A percentile compares a stretch with the other conserved stretches of the same genome.
Conservation (phyloP, 2,329 filamentous ascomycete genomes). For the Clonostachys chloroleuca region DNA sequence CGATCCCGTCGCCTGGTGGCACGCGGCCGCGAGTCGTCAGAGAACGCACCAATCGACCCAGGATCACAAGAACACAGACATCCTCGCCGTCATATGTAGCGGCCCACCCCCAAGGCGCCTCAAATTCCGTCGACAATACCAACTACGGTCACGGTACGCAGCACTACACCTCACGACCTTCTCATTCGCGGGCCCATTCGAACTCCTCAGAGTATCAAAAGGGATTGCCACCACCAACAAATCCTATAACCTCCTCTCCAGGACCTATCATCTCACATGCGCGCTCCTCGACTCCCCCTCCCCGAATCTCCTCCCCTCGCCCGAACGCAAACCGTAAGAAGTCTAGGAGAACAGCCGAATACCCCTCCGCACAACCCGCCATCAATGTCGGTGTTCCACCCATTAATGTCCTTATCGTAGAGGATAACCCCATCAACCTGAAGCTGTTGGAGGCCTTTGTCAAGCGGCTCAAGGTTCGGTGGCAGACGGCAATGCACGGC, state of each 20-base stretch:
- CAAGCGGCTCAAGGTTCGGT: constrained; percentile 90
- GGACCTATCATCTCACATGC: constrained; percentile 5
- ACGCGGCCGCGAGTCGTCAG: constrained; percentile 50
- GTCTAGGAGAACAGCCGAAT: constrained; percentile 46
- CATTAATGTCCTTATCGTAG: constrained; percentile 95
- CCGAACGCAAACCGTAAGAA: constrained; percentile 22
- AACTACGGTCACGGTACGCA: constrained; percentile 24
- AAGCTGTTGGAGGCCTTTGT: constrained; percentile 92
- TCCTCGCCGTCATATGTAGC: constrained; percentile 71
- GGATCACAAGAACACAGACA: constrained; percentile 68
- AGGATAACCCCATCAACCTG: constrained; percentile 98
- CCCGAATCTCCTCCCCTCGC: constrained; percentile 43
- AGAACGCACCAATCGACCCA: constrained; percentile 54
- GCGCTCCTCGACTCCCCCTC: constrained; percentile 50
- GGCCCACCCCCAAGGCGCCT: constrained; percentile 34
- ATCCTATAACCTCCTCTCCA: constrained; percentile 27
- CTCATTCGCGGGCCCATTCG: constrained; percentile 55
- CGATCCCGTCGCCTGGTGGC: constrained; percentile 78
- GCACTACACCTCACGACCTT: constrained; percentile 28
- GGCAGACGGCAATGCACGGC: constrained; percentile 96
- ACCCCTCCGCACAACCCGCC: constrained; percentile 51
- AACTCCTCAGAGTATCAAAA: constrained; percentile 50
- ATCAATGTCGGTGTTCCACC: constrained; percentile 84
- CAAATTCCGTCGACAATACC: constrained; percentile 23
- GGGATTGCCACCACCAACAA: constrained; percentile 11